Base-by-base conservation (phyloP, 2,329 filamentous ascomycete species). In the Chalaropsis thielavioides region DNA sequence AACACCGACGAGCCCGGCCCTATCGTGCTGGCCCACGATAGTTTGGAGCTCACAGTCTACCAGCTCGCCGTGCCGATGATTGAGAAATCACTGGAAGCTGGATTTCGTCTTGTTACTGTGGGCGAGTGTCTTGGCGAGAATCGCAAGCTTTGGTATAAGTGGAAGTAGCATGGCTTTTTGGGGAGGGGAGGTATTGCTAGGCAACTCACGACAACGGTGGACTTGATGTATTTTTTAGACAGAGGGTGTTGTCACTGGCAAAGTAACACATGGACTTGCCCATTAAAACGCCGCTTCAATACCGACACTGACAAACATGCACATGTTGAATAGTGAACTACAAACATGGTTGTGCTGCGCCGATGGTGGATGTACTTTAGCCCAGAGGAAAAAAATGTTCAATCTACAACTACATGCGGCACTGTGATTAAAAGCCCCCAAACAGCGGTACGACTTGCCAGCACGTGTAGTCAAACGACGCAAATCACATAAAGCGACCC, bases 41-140 rank as follows among this genome's bases (percentile, higher is more conserved):
- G 80, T 27, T 78, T 81, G 64, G 71, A 76, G 64, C 74, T 78
- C 68, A 80, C 79, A 0, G 79, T 77, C 2, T 68, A 71, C 6
- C 76, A 74, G 44, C 71, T 81, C 65, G 71, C 73, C 3, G 60
- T 70, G 11, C 58, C 27, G 11, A 69, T 69, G 67, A 66, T 68
- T 35, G 54, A 56, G 35, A 66, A 65, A 31, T 40, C 67, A 1
- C 40, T 66, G 24, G 43, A 43, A 13, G 66, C 68, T 22, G 67
- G 67, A 8, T 49, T 67, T 15, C 46, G 49, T 11, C 61, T 65
- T 22, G 71, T 72, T 24, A 72, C 71, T 24, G 71, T 72, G 31
- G 71, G 71, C 17, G 76, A 83, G 66, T 85, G 83, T 69, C 75
- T 85, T 17, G 76, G 76, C 11, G 81, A 85, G 69, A 73, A 79